phyloP scores from a whole-genome alignment of 768 basidiomycete genomes.

The Amanita inopinata region DNA sequence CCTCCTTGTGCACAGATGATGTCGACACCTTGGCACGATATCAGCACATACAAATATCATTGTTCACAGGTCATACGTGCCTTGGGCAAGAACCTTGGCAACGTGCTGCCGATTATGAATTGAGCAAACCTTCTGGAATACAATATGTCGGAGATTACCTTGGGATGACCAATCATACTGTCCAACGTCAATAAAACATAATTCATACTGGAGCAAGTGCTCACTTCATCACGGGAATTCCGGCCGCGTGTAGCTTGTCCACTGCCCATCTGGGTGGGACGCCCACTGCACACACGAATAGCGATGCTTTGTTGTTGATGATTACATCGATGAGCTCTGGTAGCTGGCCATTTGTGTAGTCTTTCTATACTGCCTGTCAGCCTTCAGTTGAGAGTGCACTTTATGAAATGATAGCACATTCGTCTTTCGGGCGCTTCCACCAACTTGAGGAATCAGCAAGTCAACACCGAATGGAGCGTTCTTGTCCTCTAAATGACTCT shows the following conservation, averaged over 20 bases:
- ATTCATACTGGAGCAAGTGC: conserved; percentile 15
- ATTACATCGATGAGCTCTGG: conserved; percentile 72
- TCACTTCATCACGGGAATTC: conserved; percentile 81
- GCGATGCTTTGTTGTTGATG: conserved; percentile 56
- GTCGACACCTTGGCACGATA: conserved; percentile 52
- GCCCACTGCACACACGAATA: conserved; percentile 81
- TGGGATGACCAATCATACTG: conserved; percentile 82
- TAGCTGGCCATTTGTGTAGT: conserved; percentile 75
- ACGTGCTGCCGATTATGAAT: conserved; percentile 42
- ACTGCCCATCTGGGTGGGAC: conserved; percentile 80
- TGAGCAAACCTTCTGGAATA: conserved; percentile 4
- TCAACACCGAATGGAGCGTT: conserved; percentile 77
- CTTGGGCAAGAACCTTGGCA: conserved; percentile 63
- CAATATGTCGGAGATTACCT: conserved; percentile 29
- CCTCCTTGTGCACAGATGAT: conserved; percentile 85
- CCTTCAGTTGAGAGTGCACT: neutral
- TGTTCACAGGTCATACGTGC: conserved; percentile 17
- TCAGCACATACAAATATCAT: no score
- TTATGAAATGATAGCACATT: conserved; percentile 40
- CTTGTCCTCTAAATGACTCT: conserved; percentile 64
- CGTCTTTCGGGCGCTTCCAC: conserved; percentile 76
- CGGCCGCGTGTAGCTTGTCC: conserved; percentile 70
- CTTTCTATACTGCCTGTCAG: conserved; percentile 25
- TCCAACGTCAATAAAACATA: conserved; percentile 9
- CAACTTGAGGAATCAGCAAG: conserved; percentile 73